phyloP scores from a whole-genome alignment of 2,329 filamentous ascomycete genomes.

The Magnaporthales sp. region DNA sequence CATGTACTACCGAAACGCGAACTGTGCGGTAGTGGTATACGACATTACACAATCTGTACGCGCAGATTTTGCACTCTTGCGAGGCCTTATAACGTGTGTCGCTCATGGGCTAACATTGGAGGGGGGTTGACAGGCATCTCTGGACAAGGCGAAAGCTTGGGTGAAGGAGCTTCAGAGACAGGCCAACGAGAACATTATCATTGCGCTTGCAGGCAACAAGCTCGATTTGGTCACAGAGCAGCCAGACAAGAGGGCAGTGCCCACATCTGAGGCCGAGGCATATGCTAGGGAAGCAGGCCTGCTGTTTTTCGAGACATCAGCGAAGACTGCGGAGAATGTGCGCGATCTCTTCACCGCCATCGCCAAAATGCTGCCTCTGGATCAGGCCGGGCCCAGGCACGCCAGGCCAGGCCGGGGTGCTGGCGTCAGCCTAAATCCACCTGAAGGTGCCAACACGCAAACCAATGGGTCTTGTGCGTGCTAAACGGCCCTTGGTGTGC shows the following conservation, averaged over 20 bases:
- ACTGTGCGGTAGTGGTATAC: slow-evolving; percentile 98
- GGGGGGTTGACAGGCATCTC: slow-evolving; percentile 62
- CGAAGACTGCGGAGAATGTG: slow-evolving; percentile 95
- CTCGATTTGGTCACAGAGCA: slow-evolving; percentile 90
- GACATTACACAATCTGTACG: slow-evolving; percentile 98
- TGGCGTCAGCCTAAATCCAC: slow-evolving; percentile 44
- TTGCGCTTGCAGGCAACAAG: slow-evolving; percentile 96
- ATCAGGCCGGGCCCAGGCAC: slow-evolving; percentile 89
- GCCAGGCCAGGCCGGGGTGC: slow-evolving; percentile 57
- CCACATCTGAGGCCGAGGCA: slow-evolving; percentile 82
- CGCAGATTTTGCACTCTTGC: slow-evolving; percentile 11
- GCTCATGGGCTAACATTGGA: neutral
- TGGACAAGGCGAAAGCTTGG: slow-evolving; percentile 99
- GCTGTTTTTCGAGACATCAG: slow-evolving; percentile 97
- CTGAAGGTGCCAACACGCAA: slow-evolving; percentile 50
- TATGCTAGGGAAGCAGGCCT: slow-evolving; percentile 91
- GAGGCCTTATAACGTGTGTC: slow-evolving; percentile 4
- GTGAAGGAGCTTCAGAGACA: slow-evolving; percentile 98
- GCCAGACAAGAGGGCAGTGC: slow-evolving; percentile 90
- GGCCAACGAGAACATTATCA: slow-evolving; percentile 99
- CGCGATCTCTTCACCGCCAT: slow-evolving; percentile 94
- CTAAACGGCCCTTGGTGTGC: slow-evolving; percentile 23
- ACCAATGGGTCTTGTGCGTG: slow-evolving; percentile 47
- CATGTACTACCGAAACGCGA: slow-evolving; percentile 99
- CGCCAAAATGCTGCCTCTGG: slow-evolving; percentile 92